Evolutionary conservation across 2,329 filamentous ascomycete species (phyloP), one percentile per base, ranked within the genome.

Genomic region (Penicillium nordicum): DNA sequence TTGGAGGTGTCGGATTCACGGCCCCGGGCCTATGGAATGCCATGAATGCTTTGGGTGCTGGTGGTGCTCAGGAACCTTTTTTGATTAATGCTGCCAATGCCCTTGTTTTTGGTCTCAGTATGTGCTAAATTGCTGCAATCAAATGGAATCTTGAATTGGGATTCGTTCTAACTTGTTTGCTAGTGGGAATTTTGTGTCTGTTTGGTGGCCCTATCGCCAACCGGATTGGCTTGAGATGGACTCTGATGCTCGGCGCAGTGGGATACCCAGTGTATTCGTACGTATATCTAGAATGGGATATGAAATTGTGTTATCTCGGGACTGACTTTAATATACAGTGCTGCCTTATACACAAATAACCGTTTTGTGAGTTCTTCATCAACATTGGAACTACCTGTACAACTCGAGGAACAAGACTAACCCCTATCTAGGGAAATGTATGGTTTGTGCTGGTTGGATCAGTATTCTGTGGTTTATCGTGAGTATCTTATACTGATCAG

Each of bases 51-150:
- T 69, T 82, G 5, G 81, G 81, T 16, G 81, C 80, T 1, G 81
- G 81, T 38, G 81, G 81, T 27, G 78, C 78, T 1, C 77, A 82
- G 55, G 74, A 77, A 45, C 80, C 80, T 0, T 83, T 76, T 49
- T 74, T 83, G 2, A 77, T 81, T 47, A 81, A 81, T 53, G 79
- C 78, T 0, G 79, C 78, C n/a, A 82, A 82, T 57, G 76, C 80
- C 0, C 69, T 82, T 3, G 76, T 80, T 3, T 82, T 81, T 46
- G 77, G 59, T 9, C 56, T 69, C 4, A 70, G 64, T 67, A 64
- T 36, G 62, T 58, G 36, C 4, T 0, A 38, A 9, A 30, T 11
- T 3, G 75, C 45, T 75, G 74, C 21, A 41, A n/a, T 18, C 9
- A 4, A 1, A 21, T 29, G 16, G 2, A 8, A 36, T 1, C 12